These are phyloP conservation scores for Epichloe coenophiala DNA, from an alignment of 2,329 filamentous ascomycete genomes.

Conservation along the genomic window DNA sequence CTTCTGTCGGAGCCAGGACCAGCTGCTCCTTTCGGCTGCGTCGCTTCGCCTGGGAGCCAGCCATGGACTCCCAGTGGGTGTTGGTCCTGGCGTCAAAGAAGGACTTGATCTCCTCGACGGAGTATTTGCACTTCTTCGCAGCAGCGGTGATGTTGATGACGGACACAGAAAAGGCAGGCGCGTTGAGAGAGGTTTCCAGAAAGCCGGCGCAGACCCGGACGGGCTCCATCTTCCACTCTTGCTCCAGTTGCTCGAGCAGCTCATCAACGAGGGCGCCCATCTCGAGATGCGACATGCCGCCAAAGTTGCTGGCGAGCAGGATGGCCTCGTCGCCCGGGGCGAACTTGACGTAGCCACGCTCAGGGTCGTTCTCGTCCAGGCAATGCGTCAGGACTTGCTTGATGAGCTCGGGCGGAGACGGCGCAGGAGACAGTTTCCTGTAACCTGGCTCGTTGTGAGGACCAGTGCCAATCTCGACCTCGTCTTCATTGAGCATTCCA, in stretches of 20 bases:
- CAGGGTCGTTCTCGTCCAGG: slow-evolving; percentile 40
- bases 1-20: slow-evolving; percentile 22
- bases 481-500: slow-evolving; percentile 32
- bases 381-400: slow-evolving; percentile 46
- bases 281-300: slow-evolving; percentile 44
- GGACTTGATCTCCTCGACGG: slow-evolving; percentile 39
- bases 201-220: slow-evolving; percentile 47
- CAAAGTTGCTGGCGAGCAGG: slow-evolving; percentile 45
- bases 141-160: slow-evolving; percentile 44
- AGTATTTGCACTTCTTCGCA: slow-evolving; percentile 30
- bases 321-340: slow-evolving; percentile 32
- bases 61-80: slow-evolving; percentile 39
- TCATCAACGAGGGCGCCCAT: slow-evolving; percentile 41
- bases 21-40: slow-evolving; percentile 29
- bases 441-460: slow-evolving; percentile 55
- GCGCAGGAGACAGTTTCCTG: slow-evolving; percentile 38
- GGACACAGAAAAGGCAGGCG: slow-evolving; percentile 56
- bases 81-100: slow-evolving; percentile 53
- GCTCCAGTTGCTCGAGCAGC: slow-evolving; percentile 34
- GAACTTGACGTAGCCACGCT: slow-evolving; percentile 37
- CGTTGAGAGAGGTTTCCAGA: slow-evolving; percentile 60
- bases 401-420: slow-evolving; percentile 34
- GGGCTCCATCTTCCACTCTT: slow-evolving; percentile 34
- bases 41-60: slow-evolving; percentile 28
- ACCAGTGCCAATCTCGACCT: slow-evolving; percentile 51